A percentile compares a stretch with the other conserved stretches of the same genome.
phyloP scores from a whole-genome alignment of 2,329 filamentous ascomycete species.

The Bertia moriformis region DNA sequence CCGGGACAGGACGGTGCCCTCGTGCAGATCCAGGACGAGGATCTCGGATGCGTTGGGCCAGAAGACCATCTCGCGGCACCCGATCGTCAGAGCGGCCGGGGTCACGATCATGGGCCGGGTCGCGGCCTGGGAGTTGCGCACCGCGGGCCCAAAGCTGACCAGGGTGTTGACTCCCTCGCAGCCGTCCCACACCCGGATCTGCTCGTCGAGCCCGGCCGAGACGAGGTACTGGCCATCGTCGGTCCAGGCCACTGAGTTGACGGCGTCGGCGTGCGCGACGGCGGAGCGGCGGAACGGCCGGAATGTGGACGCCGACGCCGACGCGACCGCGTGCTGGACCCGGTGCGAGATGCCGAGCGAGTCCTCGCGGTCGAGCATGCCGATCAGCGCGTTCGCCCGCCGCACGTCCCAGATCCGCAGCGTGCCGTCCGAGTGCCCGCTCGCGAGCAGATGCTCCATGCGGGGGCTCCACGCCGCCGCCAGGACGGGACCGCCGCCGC shows the following conservation, averaged over 20 bases:
- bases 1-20: conserved; percentile 59
- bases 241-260: conserved; percentile 77
- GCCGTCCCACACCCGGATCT: conserved; percentile 77
- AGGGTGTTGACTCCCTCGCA: conserved; percentile 72
- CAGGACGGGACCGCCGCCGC: conserved; percentile 49
- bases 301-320: conserved; percentile 14
- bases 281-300: conserved; percentile 32
- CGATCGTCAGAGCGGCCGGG: conserved; percentile 40
- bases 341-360: conserved; percentile 47
- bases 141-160: conserved; percentile 69
- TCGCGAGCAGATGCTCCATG: conserved; percentile 66
- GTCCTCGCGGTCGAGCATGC: conserved; percentile 72
- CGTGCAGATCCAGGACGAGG: conserved; percentile 63
- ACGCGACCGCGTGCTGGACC: conserved; percentile 17
- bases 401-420: conserved; percentile 80
- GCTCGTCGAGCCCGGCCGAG: conserved; percentile 68
- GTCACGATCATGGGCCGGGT: conserved; percentile 47
- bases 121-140: conserved; percentile 50
- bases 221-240: conserved; percentile 65
- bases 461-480: conserved; percentile 70
- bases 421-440: conserved; percentile 71
- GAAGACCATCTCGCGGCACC: conserved; percentile 53
- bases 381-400: conserved; percentile 61
- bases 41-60: conserved; percentile 76
- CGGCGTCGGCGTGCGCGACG: conserved; percentile 64